Conservation (phyloP, 306 rosid genomes). For the Pyrus pyrifolia region DNA sequence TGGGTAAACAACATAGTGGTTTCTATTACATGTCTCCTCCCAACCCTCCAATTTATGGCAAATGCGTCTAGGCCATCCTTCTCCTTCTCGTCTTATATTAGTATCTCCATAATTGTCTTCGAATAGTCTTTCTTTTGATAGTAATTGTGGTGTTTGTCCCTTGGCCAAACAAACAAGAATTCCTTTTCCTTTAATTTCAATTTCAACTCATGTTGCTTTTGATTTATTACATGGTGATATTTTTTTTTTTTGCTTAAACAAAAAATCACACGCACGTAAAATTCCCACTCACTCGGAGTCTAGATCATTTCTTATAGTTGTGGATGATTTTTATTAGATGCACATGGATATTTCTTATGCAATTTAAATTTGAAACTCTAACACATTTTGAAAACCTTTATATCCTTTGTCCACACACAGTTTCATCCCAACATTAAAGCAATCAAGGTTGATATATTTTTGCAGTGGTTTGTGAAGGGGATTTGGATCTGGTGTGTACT, state of each 20-base stretch:
- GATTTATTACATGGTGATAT: background rate
- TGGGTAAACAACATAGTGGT: too few relatives aligned
- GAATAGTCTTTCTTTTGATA: background rate
- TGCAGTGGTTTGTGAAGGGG: too few relatives aligned
- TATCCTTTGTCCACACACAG: background rate
- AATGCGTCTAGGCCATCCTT: slow-evolving; percentile 5
- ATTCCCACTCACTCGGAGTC: background rate
- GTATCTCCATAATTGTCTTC: background rate
- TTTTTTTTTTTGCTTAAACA: too few relatives aligned
- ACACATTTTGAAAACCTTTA: background rate
- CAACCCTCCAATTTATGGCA: too few relatives aligned
- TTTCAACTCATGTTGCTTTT: slow-evolving; percentile 1
- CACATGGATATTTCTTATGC: background rate
- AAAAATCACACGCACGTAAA: too few relatives aligned
- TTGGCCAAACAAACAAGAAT: slow-evolving; percentile 2
- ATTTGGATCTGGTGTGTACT: too few relatives aligned
- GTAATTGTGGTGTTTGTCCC: slow-evolving; percentile 7
- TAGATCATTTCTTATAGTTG: background rate
- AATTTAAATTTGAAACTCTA: background rate
- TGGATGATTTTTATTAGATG: background rate
- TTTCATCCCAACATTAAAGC: background rate
- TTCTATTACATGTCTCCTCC: too few relatives aligned
- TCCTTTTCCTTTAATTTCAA: background rate
- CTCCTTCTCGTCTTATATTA: background rate
- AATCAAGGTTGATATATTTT: too few relatives aligned